These are phyloP conservation scores for Calonectria fujianensis DNA, from an alignment of 2,329 filamentous ascomycete species.

Conservation along the genomic window DNA sequence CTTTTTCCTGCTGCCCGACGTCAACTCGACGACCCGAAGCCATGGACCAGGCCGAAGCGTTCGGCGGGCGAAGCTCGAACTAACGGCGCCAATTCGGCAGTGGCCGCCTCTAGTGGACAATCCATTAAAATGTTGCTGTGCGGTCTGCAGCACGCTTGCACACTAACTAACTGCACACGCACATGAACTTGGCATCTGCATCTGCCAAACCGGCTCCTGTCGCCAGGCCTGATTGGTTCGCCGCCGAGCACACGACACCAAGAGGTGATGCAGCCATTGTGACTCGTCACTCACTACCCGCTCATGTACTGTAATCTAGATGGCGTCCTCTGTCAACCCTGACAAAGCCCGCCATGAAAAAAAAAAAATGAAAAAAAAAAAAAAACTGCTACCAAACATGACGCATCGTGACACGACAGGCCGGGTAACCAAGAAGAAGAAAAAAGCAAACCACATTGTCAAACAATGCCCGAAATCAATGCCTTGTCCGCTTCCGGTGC, in stretches of 20 bases:
- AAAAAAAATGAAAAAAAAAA: background rate
- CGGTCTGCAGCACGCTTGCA: background rate
- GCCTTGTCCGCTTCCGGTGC: background rate
- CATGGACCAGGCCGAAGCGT: background rate
- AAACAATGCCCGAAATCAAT: background rate
- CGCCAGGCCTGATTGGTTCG: constrained; percentile 22
- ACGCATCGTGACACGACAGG: background rate
- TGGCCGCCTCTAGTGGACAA: background rate
- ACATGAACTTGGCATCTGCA: constrained; percentile 2
- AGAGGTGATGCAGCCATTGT: background rate
- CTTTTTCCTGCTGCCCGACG: constrained; percentile 38
- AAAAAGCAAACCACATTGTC: constrained; percentile 3
- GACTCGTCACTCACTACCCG: constrained; percentile 11
- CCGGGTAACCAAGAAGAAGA: background rate
- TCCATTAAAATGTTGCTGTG: background rate
- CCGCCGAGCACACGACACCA: constrained; percentile 7
- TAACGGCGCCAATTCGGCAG: background rate
- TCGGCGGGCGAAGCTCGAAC: background rate
- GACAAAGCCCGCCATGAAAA: constrained; percentile 2
- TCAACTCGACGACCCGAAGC: constrained; percentile 27
- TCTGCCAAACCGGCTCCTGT: background rate
- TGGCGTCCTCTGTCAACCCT: constrained; percentile 11
- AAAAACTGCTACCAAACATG: background rate
- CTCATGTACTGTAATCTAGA: background rate
- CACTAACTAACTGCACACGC: background rate